Conservation (phyloP, 345 rosid genomes). For the Sonneratia caseolaris region DNA sequence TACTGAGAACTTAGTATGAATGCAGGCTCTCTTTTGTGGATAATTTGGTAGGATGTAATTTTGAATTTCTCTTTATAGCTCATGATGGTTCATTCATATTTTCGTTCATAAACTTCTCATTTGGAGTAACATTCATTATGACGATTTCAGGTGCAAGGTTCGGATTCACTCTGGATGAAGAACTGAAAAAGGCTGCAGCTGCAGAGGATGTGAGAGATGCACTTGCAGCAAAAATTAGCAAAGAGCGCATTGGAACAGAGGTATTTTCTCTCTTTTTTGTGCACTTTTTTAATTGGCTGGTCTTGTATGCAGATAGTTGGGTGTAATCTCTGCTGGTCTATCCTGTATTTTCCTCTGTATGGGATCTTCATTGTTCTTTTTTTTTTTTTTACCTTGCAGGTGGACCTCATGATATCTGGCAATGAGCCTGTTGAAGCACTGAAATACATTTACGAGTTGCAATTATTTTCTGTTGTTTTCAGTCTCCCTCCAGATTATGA, state of each 20-base stretch:
- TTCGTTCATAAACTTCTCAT: background rate
- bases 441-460: conserved; percentile 41
- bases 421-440: conserved; percentile 73
- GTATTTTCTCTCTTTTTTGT: conserved; percentile 29
- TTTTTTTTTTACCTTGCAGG: conserved; percentile 27
- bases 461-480: conserved; percentile 63
- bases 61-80: background rate
- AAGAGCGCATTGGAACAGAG: conserved; percentile 88
- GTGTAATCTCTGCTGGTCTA: background rate
- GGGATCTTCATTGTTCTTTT: conserved; percentile 15
- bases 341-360: background rate
- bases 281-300: background rate
- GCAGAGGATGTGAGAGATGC: conserved; percentile 68
- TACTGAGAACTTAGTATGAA: background rate
- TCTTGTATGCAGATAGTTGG: background rate
- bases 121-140: conserved; percentile 11
- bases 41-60: background rate
- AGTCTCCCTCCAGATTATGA: conserved; percentile 46
- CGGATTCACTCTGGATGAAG: conserved; percentile 58
- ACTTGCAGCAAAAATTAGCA: conserved; percentile 79
- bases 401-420: conserved; percentile 80
- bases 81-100: background rate
- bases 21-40: background rate
- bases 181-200: conserved; percentile 66
- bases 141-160: conserved; percentile 74